Conservation (phyloP, 306 rosid species). For the Cucumis sativus region DNA sequence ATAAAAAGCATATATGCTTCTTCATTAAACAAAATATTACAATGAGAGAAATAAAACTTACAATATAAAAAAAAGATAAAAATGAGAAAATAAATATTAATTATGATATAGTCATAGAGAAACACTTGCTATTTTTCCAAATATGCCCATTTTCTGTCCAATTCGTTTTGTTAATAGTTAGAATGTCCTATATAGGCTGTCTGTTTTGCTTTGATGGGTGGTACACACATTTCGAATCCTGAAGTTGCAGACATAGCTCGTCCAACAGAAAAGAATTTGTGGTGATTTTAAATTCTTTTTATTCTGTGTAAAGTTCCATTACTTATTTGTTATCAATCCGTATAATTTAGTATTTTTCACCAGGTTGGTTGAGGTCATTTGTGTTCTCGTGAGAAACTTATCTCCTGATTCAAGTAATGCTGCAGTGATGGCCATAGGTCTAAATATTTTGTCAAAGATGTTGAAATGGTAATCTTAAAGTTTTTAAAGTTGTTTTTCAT, state of each 20-base stretch:
- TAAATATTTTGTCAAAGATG: conserved; percentile 62
- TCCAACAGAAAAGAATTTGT: conserved; percentile 38
- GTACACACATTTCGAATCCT: conserved; percentile 31
- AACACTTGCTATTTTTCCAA: no score
- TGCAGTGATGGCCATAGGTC: conserved; percentile 57
- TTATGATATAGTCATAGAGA: no score
- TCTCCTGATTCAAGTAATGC: conserved; percentile 55
- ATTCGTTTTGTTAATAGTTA: not conserved
- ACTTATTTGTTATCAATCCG: not conserved
- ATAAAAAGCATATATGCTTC: no score
- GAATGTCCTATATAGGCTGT: conserved; percentile 38
- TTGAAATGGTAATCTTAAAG: conserved; percentile 50
- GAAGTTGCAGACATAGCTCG: conserved; percentile 30
- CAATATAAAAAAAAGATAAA: no score
- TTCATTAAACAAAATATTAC: no score
- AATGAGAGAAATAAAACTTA: no score
- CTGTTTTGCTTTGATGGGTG: conserved; percentile 51
- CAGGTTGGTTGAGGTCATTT: conserved; percentile 77
- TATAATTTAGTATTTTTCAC: not conserved
- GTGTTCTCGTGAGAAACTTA: conserved; percentile 51
- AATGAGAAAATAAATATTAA: no score
- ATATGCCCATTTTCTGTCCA: no score
- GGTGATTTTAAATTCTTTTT: conserved; percentile 35
- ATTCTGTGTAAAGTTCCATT: not conserved
- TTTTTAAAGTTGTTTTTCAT: not conserved